Evolutionary conservation across 1,284 basidiomycete genomes (phyloP), one percentile per base, ranked within the genome.

Genomic region (Malassezia obtusa): DNA sequence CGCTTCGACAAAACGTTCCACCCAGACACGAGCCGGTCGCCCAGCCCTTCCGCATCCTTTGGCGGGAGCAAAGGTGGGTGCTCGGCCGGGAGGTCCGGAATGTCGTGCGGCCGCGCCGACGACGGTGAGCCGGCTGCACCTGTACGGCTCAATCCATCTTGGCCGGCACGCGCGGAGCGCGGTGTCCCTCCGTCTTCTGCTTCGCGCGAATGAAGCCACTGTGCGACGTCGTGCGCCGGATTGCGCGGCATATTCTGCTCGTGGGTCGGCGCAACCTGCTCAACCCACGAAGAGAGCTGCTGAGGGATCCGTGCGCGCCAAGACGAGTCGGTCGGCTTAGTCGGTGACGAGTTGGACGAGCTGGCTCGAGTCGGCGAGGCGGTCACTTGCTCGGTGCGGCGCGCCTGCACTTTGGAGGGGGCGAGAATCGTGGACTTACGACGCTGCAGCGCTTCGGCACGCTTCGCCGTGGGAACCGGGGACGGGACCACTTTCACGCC

Each of bases 1-100:
- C 53, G 41, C 26, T 44, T 31, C 14, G 53, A 56, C 10, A 56
- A 35, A 6, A 50, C 49, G 26, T 50, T 45, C 53, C 53, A 56
- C 22, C 53, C 44, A 14, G 22, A 31, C 9, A 47, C 44, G 11
- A 56, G 44, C 24, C 39, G 36, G 8, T 56, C 53, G n/a, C 39
- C 12, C 11, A 49, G 24, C 24, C 37, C 44, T 0, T 43, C 38
- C 24, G 32, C 48, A 14, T 50, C 44, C 36, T 45, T 50, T 28
- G 31, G 40, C 14, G 45, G 46, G 10, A 39, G 32, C 11, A 15
- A 9, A 9, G 40, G 40, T 19, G 40, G 15, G 7, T 17, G 15
- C 12, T 22, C 15, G 1, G 21, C 14, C 26, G 22, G 15, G 15
- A 22, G 17, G 3, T 17, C 14, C 10, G 38, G 22, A n/a, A 22